Percentiles rank a stretch among this genome's conserved stretches.
phyloP scores from a whole-genome alignment of 176 grass and related monocot species.

The Carex scoparia region DNA sequence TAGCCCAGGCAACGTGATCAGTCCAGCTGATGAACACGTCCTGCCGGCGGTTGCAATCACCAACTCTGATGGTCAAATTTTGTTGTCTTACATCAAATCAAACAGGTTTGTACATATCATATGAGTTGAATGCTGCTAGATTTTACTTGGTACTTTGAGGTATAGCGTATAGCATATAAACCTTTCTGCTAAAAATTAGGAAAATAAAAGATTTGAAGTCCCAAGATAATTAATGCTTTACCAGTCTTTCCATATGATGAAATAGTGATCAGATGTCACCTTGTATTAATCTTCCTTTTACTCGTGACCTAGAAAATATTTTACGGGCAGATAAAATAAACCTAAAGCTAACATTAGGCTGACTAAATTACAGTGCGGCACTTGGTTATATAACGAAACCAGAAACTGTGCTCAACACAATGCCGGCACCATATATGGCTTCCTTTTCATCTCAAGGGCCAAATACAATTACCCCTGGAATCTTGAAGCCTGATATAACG shows the following conservation, averaged over 20 bases:
- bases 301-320: not conserved
- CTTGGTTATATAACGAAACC: slow-evolving; percentile 45
- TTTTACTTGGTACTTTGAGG: not conserved
- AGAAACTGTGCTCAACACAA: slow-evolving; percentile 30
- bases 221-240: no score
- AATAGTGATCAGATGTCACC: no score
- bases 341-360: not conserved
- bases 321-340: not conserved
- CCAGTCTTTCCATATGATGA: no score
- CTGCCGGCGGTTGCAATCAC: slow-evolving; percentile 55
- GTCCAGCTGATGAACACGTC: slow-evolving; percentile 42
- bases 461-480: slow-evolving; percentile 43
- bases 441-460: slow-evolving; percentile 61
- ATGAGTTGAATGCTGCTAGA: not conserved
- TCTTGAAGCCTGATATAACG: slow-evolving; percentile 59
- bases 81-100: slow-evolving; percentile 38
- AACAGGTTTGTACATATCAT: slow-evolving; percentile 11
- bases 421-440: slow-evolving; percentile 58
- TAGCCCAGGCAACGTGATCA: slow-evolving; percentile 27
- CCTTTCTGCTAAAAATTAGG: no score
- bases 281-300: no score
- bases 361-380: not conserved
- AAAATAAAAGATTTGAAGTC: no score
- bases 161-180: not conserved
- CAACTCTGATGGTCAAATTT: slow-evolving; percentile 35